Conservation (phyloP, 345 rosid genomes). For the Acer yangbiense region DNA sequence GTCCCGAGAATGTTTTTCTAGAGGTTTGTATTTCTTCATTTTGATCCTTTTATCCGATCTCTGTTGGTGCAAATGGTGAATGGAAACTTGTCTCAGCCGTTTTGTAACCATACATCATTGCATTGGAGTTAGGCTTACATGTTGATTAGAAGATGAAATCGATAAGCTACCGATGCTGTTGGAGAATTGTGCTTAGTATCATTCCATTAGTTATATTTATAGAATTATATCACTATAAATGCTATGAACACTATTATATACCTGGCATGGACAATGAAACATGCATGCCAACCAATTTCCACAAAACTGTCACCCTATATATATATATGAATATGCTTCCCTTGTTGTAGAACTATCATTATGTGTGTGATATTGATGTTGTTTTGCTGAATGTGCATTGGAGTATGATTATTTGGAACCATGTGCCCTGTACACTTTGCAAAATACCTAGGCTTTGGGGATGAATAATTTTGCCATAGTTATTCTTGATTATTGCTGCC, state of each 20-base stretch:
- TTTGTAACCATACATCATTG: background rate
- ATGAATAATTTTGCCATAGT: background rate
- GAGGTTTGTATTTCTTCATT: slow-evolving; percentile 54
- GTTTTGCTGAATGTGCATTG: background rate
- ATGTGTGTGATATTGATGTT: background rate
- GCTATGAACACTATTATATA: background rate
- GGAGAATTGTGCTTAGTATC: background rate
- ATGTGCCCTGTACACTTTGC: background rate
- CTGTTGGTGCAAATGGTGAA: background rate
- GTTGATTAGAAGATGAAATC: slow-evolving; percentile 6
- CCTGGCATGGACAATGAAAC: background rate
- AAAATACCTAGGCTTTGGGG: background rate
- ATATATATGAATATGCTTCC: background rate
- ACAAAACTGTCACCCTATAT: background rate
- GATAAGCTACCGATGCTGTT: background rate
- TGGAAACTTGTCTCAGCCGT: background rate
- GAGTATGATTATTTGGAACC: background rate
- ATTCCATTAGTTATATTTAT: background rate
- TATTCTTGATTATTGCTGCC: background rate
- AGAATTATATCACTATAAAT: background rate
- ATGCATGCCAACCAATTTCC: background rate
- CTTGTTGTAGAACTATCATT: background rate
- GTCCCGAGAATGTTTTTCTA: slow-evolving; percentile 68
- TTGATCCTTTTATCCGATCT: background rate
- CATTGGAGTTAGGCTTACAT: background rate